phyloP scores from a whole-genome alignment of 352 stramenopile genomes.

The Pythium utonaiense region DNA sequence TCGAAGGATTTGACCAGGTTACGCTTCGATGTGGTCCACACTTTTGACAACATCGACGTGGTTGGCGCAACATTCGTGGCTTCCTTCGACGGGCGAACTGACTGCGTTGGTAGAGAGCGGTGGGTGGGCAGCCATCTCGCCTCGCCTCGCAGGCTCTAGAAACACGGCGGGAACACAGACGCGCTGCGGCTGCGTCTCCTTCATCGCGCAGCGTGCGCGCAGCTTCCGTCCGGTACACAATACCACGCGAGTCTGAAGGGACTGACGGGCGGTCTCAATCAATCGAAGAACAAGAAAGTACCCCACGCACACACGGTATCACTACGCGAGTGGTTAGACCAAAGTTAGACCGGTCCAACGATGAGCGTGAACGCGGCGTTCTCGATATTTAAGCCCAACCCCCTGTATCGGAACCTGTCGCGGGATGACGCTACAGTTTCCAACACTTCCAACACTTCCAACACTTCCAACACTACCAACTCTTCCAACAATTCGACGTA shows the following conservation, averaged over 20 bases:
- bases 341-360: neutral
- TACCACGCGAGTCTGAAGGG: no score
- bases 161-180: conserved; percentile 9
- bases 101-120: conserved; percentile 5
- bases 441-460: neutral
- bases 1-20: neutral
- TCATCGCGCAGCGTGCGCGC: neutral
- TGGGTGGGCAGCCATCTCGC: neutral
- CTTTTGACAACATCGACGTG: neutral
- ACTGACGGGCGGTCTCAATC: no score
- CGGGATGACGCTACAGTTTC: conserved; percentile 9
- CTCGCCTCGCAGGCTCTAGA: neutral
- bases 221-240: no score
- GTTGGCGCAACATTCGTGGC: conserved; percentile 1
- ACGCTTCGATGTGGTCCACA: neutral
- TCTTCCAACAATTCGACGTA: neutral
- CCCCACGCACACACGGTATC: neutral
- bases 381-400: conserved; percentile 24
- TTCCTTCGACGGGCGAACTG: neutral
- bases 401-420: conserved; percentile 19
- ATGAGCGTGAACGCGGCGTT: conserved; percentile 28
- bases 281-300: no score
- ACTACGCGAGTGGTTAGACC: neutral
- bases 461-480: neutral
- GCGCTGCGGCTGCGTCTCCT: neutral